phyloP scores from a whole-genome alignment of 768 basidiomycete species.

The Tubosaeta brunneosetosa region DNA sequence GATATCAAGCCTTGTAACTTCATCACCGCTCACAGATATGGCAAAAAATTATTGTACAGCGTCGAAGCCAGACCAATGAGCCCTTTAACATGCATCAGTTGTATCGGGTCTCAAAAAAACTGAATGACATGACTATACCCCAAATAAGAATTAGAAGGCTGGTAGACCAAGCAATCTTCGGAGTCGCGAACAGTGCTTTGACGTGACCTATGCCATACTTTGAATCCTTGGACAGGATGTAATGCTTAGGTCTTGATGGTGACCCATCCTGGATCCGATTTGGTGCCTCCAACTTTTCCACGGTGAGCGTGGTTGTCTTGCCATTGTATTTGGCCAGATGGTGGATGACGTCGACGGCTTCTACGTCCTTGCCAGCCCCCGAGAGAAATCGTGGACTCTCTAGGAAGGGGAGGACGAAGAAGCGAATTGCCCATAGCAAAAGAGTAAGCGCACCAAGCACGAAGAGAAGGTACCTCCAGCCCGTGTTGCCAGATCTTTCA shows the following conservation, averaged over 20 bases:
- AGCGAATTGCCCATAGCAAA: slow-evolving; percentile 48
- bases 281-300: slow-evolving; percentile 40
- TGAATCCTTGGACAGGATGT: slow-evolving; percentile 38
- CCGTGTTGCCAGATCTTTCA: slow-evolving; percentile 49
- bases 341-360: slow-evolving; percentile 46
- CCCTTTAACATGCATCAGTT: slow-evolving; percentile 34
- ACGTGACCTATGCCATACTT: slow-evolving; percentile 42
- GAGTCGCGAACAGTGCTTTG: slow-evolving; percentile 57
- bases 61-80: slow-evolving; percentile 74
- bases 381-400: slow-evolving; percentile 59
- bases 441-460: slow-evolving; percentile 50
- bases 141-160: slow-evolving; percentile 46
- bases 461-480: slow-evolving; percentile 59
- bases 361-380: slow-evolving; percentile 47
- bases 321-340: slow-evolving; percentile 50
- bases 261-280: slow-evolving; percentile 16
- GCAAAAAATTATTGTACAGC: slow-evolving; percentile 53
- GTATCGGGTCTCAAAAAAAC: background rate
- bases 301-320: slow-evolving; percentile 35
- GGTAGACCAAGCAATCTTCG: slow-evolving; percentile 62
- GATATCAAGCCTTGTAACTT: background rate
- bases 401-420: slow-evolving; percentile 48
- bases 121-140: slow-evolving; percentile 34
- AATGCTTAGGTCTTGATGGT: slow-evolving; percentile 12
- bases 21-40: slow-evolving; percentile 41